Base-by-base conservation (phyloP, 2,329 filamentous ascomycete species). In the Aspergillus ibericus region DNA sequence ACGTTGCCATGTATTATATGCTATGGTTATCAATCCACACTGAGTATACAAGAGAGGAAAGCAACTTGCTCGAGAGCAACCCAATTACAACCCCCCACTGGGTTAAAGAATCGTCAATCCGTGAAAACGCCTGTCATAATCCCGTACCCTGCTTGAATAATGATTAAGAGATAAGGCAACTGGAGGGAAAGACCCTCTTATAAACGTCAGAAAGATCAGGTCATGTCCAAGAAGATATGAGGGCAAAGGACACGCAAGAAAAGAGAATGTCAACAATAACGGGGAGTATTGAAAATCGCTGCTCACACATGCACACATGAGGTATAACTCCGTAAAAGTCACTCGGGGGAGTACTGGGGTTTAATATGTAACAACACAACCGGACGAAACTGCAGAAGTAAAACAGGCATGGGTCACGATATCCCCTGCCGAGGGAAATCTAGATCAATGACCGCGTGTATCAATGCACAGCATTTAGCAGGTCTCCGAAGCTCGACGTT, bases 381-480 rank as follows among this genome's bases (percentile, higher is more conserved):
- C 46, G 35, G 15, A n/a, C 16, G 15, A 32, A 29, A 53, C 22
- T 42, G 20, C 34, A 25, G 4, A 15, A 32, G 10, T n/a, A 50
- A 22, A 51, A 40, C n/a, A 34, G 34, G 50, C n/a, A 20, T 32
- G 20, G 25, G 36, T n/a, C 38, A 18, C 8, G 36, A 16, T 29
- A 44, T 16, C 36, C n/a, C 22, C 16, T 15, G 20, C 25, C 25
- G 25, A 16, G 12, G 9, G 16, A 1, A 5, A 34, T 5, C 13
- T 8, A 53, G 32, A 32, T 18, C 51, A 44, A 16, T 44, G 15
- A 53, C 36, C 29, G 13, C 25, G 18, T 25, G 44, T 56, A 25
- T 71, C 64, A 71, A 65, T 75, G 70, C 59, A 73, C 74, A 22
- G 68, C 73, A 53, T 73, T 73, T 52, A 77, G 59, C 25, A 78